Conservation (phyloP, 2,329 filamentous ascomycete species). For the Colletotrichum caudatum region DNA sequence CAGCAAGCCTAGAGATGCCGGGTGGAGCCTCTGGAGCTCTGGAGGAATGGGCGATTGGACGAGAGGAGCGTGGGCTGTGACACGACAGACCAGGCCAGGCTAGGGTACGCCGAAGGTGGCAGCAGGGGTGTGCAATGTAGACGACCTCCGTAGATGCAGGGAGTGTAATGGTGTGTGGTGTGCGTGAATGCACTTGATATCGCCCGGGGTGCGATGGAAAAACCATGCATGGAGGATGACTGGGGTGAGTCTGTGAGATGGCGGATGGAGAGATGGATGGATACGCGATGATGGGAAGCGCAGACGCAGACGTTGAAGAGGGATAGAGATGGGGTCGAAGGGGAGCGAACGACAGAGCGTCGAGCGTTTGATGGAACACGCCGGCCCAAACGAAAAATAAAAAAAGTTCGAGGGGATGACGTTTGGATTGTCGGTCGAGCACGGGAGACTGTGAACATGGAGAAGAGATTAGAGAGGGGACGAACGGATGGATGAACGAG, state of each 20-base stretch:
- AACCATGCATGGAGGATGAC: conserved; percentile 18
- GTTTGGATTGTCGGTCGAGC: conserved; percentile 5
- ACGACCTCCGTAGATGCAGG: conserved; percentile 32
- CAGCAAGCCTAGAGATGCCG: conserved; percentile 42
- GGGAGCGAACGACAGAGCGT: not conserved
- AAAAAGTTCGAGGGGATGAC: conserved; percentile 10
- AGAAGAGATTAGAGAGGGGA: conserved; percentile 7
- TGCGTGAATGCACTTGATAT: conserved; percentile 35
- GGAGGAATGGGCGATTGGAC: conserved; percentile 49
- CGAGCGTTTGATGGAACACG: conserved; percentile 40
- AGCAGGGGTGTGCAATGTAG: conserved; percentile 40
- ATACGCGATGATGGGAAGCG: conserved; percentile 16
- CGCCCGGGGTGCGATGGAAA: conserved; percentile 33
- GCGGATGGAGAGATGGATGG: not conserved
- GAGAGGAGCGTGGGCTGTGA: conserved; percentile 50
- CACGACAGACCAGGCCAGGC: conserved; percentile 42
- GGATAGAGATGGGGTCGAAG: not conserved
- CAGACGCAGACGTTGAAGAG: not conserved
- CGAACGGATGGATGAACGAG: conserved; percentile 6
- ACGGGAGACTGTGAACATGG: not conserved
- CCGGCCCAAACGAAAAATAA: conserved; percentile 20
- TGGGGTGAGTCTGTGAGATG: conserved; percentile 7
- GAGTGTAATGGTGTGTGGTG: conserved; percentile 35
- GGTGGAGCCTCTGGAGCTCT: conserved; percentile 41
- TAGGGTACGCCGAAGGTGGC: conserved; percentile 41